Evolutionary conservation across 2,329 filamentous ascomycete genomes (phyloP), one percentile per base, ranked within the genome.

Genomic region (Penicillium fuscoglaucum): DNA sequence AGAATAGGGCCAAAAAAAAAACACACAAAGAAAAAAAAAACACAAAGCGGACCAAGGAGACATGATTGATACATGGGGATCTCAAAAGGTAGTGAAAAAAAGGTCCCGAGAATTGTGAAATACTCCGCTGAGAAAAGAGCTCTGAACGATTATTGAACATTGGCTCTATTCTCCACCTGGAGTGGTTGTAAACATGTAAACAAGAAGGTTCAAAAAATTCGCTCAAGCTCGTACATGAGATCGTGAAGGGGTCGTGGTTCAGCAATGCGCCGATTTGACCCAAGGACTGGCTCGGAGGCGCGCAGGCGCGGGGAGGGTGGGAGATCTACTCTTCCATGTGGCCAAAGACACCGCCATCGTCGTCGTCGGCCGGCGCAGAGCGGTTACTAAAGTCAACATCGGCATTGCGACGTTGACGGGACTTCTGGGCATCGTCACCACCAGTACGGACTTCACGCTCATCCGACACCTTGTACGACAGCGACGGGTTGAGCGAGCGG

Each of bases 311-410:
- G 12, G 35, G 33, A 21, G 39, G 52, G 17, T 52, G 31, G 33
- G 13, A 21, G 29, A 52, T 78, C 75, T 82, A 95, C 76, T 96
- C 91, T 78, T 99, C 95, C 93, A 98, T 98, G 66, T 87, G 86
- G 57, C 93, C 93, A 80, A 99, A 99, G 69, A 98, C 90, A 71
- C 93, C 93, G 65, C 97, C 93, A 66, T 98, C 93, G 62, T 96
- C 92, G 68, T 96, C 93, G 68, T 96, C 90, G 74, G 87, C 89
- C 61, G 89, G 84, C 51, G 84, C 84, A 17, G 70, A 61, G 41
- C 71, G 70, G 61, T 64, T 71, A 39, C 70, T 65, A 60, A 73
- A 74, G 62, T 74, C 71, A 46, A 74, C 71, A 46, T 74, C 71
- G 24, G 71, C 71, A 45, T 74, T 74, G 59, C 69, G 71, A 45